These are phyloP conservation scores for Magnaporthiopsis incrustans DNA, from an alignment of 2,329 filamentous ascomycete genomes.

Conservation along the genomic window DNA sequence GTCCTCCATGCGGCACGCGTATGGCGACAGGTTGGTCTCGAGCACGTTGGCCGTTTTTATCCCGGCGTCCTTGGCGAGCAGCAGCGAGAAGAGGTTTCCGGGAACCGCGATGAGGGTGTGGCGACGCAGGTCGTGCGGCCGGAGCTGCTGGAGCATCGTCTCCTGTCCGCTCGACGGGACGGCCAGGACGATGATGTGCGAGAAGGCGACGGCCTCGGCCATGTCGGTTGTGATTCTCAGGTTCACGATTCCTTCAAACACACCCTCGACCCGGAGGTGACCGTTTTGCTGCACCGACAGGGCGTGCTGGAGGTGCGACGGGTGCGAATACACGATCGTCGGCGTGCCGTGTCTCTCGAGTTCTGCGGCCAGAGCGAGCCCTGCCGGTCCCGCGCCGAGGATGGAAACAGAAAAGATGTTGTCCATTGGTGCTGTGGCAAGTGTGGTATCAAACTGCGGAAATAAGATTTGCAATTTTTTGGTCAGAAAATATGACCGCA, in stretches of 20 bases:
- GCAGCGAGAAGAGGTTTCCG: slow-evolving; percentile 16
- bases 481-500: too few species aligned
- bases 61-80: slow-evolving; percentile 11
- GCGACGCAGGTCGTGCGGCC: slow-evolving; percentile 9
- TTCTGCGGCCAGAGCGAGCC: slow-evolving; percentile 15
- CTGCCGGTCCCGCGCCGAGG: slow-evolving; percentile 15
- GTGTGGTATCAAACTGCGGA: too few species aligned
- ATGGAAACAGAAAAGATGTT: slow-evolving; percentile 9
- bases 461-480: too few species aligned
- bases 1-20: slow-evolving; percentile 16
- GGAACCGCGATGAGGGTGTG: slow-evolving; percentile 18
- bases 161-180: slow-evolving; percentile 15
- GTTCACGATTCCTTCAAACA: slow-evolving; percentile 10
- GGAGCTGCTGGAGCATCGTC: slow-evolving; percentile 12
- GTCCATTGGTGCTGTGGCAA: too few species aligned
- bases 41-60: slow-evolving; percentile 15
- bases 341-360: slow-evolving; percentile 12
- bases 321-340: slow-evolving; percentile 17
- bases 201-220: slow-evolving; percentile 15
- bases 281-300: neutral
- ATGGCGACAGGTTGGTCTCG: slow-evolving; percentile 18
- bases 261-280: slow-evolving; percentile 9
- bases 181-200: slow-evolving; percentile 16
- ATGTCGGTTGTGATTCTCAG: slow-evolving; percentile 15
- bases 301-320: slow-evolving; percentile 12